Evolutionary conservation across 2,329 filamentous ascomycete species (phyloP).

Genomic region (Xylariomycetidae sp.): DNA sequence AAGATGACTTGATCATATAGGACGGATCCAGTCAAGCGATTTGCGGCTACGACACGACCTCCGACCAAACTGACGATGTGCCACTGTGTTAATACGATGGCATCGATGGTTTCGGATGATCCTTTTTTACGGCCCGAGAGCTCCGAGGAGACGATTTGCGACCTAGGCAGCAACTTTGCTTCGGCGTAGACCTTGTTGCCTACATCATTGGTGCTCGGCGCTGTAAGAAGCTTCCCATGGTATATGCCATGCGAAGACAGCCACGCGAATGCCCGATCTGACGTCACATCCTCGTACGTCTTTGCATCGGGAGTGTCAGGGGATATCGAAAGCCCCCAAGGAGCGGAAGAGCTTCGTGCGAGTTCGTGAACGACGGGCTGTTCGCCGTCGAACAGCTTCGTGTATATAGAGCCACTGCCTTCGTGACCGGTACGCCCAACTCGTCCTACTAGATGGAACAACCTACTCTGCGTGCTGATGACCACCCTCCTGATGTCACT

Average conservation of each 20-base stretch:
- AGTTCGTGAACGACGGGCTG: conserved; percentile 73
- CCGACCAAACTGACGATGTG: conserved; percentile 83
- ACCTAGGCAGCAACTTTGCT: conserved; percentile 70
- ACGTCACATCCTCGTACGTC: conserved; percentile 49
- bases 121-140: conserved; percentile 60
- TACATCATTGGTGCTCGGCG: conserved; percentile 57
- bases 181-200: conserved; percentile 73
- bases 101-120: conserved; percentile 68
- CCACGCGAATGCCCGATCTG: conserved; percentile 83
- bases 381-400: conserved; percentile 82
- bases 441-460: conserved; percentile 79
- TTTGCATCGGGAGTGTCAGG: conserved; percentile 61
- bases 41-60: conserved; percentile 76
- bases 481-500: conserved; percentile 72
- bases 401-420: conserved; percentile 79
- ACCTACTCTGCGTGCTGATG: conserved; percentile 69
- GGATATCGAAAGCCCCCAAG: conserved; percentile 69
- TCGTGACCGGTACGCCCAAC: conserved; percentile 69
- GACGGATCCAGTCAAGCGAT: conserved; percentile 77
- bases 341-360: conserved; percentile 51
- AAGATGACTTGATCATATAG: conserved; percentile 87
- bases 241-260: conserved; percentile 81
- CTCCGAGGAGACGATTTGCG: conserved; percentile 67
- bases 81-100: conserved; percentile 87
- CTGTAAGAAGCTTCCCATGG: conserved; percentile 71